Percentiles rank a stretch among this genome's conserved stretches.
These are phyloP conservation scores for Ophiostoma fasciatum DNA, from an alignment of 2,329 filamentous ascomycete species.

Conservation along the genomic window DNA sequence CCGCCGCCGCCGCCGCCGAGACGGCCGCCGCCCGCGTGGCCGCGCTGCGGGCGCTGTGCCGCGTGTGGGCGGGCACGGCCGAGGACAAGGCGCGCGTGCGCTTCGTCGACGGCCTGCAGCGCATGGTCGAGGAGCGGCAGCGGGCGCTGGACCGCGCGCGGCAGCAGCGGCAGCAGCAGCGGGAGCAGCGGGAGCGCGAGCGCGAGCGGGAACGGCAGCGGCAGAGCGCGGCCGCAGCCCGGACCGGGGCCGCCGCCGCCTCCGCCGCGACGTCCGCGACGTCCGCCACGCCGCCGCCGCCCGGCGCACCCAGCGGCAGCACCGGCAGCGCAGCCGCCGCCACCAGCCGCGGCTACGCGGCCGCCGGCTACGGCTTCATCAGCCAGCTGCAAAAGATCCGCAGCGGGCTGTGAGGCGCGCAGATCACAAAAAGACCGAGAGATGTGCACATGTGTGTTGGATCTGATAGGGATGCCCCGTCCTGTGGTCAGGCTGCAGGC, in stretches of 20 bases:
- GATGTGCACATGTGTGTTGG: no score
- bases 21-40: slow-evolving; percentile 61
- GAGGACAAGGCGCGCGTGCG: slow-evolving; percentile 75
- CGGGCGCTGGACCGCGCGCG: slow-evolving; percentile 35
- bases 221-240: background rate
- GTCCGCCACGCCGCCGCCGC: no score
- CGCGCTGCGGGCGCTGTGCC: slow-evolving; percentile 57
- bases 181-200: slow-evolving; percentile 9
- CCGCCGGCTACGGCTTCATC: slow-evolving; percentile 41
- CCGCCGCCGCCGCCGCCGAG: slow-evolving; percentile 23
- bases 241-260: background rate
- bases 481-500: no score
- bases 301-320: no score
- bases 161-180: slow-evolving; percentile 15
- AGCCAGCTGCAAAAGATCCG: slow-evolving; percentile 48
- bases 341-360: slow-evolving; percentile 28
- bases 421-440: background rate
- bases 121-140: slow-evolving; percentile 65
- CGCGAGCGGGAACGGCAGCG: background rate
- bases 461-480: no score
- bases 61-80: slow-evolving; percentile 89
- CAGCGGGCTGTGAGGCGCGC: slow-evolving; percentile 27
- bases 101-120: slow-evolving; percentile 70
- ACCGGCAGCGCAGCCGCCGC: background rate
- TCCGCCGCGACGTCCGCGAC: background rate